Evolutionary conservation across 345 rosid species (phyloP), one percentile per base, ranked within the genome.

Genomic region (Clausena lansium): DNA sequence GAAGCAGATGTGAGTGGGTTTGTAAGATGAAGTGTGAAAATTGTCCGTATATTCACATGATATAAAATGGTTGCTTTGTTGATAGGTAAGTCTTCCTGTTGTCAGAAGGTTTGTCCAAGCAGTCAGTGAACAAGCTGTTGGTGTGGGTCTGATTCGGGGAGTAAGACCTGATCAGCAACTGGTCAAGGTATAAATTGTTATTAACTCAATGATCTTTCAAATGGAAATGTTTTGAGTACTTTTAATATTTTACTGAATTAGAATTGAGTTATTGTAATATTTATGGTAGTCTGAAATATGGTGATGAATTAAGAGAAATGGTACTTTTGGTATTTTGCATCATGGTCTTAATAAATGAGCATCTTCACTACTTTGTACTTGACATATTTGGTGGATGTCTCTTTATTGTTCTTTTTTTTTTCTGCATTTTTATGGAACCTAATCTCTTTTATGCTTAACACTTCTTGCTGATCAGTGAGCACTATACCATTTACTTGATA

Each of bases 81-180:
- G 65, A 82, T 85, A 96, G 99, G 99, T 96, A 77, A 96, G 99
- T 67, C 97, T 96, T 79, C 98, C 97, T 47, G 98, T 94, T 67
- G 99, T 91, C 67, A 91, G 98, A 85, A 90, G 97, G 87, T 96
- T 96, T 88, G 94, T 93, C 39, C 97, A 96, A 75, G 87, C 91
- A 58, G 95, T 93, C 65, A 88, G 97, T 76, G 99, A 93, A 66
- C 92, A 89, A 81, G 98, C 95, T 52, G 93, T 96, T 83, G 99
- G 99, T 61, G 86, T 87, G 58, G 97, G 95, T 28, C 75, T 94
- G 41, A 90, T 90, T 70, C 88, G 97, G 47, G 99, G 97, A 73
- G 99, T 96, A 67, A 96, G 81, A 80, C 98, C 99, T 4, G 99
- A 96, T 88, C 97, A 94, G 81, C 98, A 96, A 67, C 73, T 96